Evolutionary conservation across 495 filamentous ascomycete species (phyloP), one percentile per base, ranked within the genome.

Genomic region (Extremus antarcticus): DNA sequence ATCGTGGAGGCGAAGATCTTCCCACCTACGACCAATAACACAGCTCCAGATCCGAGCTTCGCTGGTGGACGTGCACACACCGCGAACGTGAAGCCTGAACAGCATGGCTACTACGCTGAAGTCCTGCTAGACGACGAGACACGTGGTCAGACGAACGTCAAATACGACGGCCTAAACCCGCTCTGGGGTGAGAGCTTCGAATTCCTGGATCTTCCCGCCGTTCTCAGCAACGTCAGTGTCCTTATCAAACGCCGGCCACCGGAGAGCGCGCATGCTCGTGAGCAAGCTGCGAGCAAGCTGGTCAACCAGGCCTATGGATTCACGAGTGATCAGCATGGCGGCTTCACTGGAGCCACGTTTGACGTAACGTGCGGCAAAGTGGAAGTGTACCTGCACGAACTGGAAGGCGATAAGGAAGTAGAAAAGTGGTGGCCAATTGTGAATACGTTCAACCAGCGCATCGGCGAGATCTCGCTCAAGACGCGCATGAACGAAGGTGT

Each of bases 151-250:
- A 96, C 92, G 10, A 84, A 84, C 23, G 83, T 87, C 20, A 90
- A 90, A 68, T 75, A 78, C 55, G 86, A 88, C 53, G 90, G 86
- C 15, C 81, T 79, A 49, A 88, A 82, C 63, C 92, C 90, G 0
- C 95, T 97, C 60, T 99, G 94, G 92, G 77, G 90, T 25, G 92
- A 97, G 72, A 89, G 91, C 41, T 90, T 88, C 61, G 80, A 86
- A 46, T 95, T 96, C 64, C 71, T 73, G 40, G 90, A 96, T 69
- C 75, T 98, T 16, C 89, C 92, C 1, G 76, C 87, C 0, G 77
- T 87, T 9, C 66, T 94, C 38, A 90, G 87, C 9, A 86, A 81
- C 63, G 78, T 86, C 9, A 86, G 84, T n/a, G 76, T 98, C 50
- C 74, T 91, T 1, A 68, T 98, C 47, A 98, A 95, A 66, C 80